These are phyloP conservation scores for Aspergillus sp. DNA, from an alignment of 2,329 filamentous ascomycete genomes.

Conservation along the genomic window DNA sequence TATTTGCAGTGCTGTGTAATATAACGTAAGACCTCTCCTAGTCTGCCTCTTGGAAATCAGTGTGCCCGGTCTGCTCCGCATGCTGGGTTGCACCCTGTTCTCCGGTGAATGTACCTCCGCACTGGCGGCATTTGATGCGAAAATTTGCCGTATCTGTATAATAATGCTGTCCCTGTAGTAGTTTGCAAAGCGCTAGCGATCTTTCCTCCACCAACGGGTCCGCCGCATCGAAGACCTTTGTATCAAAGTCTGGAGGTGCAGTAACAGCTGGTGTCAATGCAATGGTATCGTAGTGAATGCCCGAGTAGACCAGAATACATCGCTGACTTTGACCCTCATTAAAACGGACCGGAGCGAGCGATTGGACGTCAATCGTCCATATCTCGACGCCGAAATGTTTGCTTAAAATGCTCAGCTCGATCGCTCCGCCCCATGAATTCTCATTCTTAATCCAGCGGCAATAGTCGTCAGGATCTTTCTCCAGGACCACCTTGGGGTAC, in stretches of 20 bases:
- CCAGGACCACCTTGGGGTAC: slow-evolving; percentile 78
- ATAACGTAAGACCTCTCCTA: slow-evolving; percentile 23
- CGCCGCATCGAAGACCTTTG: slow-evolving; percentile 70
- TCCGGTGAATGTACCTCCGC: slow-evolving; percentile 48
- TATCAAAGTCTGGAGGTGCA: slow-evolving; percentile 74
- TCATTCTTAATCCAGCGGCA: slow-evolving; percentile 79
- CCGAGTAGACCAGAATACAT: slow-evolving; percentile 85
- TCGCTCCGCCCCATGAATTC: slow-evolving; percentile 87
- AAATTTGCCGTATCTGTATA: slow-evolving; percentile 87
- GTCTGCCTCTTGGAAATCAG: slow-evolving; percentile 54
- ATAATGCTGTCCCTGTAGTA: slow-evolving; percentile 75
- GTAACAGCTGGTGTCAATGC: slow-evolving; percentile 70
- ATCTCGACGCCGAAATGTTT: slow-evolving; percentile 86
- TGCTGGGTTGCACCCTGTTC: slow-evolving; percentile 53
- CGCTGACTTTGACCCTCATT: slow-evolving; percentile 73
- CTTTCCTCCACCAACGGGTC: slow-evolving; percentile 62
- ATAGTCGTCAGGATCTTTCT: slow-evolving; percentile 73
- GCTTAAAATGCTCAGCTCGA: slow-evolving; percentile 84
- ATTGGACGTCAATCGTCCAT: slow-evolving; percentile 78
- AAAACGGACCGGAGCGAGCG: slow-evolving; percentile 71
- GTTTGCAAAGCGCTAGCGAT: slow-evolving; percentile 66
- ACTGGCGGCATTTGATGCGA: slow-evolving; percentile 73
- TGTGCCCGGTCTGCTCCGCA: slow-evolving; percentile 52
- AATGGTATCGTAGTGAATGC: slow-evolving; percentile 92
- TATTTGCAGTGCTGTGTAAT: not conserved